phyloP scores from a whole-genome alignment of 1,284 basidiomycete species.

The Puccinia coronata region DNA sequence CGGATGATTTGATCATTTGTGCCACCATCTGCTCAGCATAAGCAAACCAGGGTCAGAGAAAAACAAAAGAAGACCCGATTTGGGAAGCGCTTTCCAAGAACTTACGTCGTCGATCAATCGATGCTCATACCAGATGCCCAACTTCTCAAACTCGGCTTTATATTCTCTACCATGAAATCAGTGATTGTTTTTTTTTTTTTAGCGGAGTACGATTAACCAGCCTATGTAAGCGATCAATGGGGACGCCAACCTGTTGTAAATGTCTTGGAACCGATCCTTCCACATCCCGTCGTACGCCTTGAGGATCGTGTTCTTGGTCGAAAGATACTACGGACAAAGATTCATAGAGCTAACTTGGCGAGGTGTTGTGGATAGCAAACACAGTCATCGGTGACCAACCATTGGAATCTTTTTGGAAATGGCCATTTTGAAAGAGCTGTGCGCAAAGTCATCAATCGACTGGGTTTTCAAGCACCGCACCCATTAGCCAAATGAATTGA shows the following conservation, averaged over 20 bases:
- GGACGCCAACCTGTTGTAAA: slow-evolving; percentile 68
- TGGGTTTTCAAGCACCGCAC: neutral
- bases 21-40: slow-evolving; percentile 93
- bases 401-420: slow-evolving; percentile 48
- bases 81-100: neutral
- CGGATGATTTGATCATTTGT: slow-evolving; percentile 91
- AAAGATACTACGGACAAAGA: slow-evolving; percentile 52
- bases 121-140: slow-evolving; percentile 94
- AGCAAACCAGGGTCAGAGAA: neutral
- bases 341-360: neutral
- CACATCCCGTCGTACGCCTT: slow-evolving; percentile 77
- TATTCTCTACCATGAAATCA: slow-evolving; percentile 64
- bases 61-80: slow-evolving; percentile 4
- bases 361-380: neutral
- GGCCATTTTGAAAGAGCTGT: slow-evolving; percentile 49
- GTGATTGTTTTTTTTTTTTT: neutral
- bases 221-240: neutral
- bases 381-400: neutral
- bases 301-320: slow-evolving; percentile 59
- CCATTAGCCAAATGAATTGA: neutral
- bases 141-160: slow-evolving; percentile 75
- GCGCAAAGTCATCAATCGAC: slow-evolving; percentile 50
- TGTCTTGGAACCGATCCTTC: slow-evolving; percentile 97
- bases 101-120: slow-evolving; percentile 66
- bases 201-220: slow-evolving; percentile 52